Base-by-base conservation (phyloP, 1,139 yeast species). In the Suhomyces panamericanus region DNA sequence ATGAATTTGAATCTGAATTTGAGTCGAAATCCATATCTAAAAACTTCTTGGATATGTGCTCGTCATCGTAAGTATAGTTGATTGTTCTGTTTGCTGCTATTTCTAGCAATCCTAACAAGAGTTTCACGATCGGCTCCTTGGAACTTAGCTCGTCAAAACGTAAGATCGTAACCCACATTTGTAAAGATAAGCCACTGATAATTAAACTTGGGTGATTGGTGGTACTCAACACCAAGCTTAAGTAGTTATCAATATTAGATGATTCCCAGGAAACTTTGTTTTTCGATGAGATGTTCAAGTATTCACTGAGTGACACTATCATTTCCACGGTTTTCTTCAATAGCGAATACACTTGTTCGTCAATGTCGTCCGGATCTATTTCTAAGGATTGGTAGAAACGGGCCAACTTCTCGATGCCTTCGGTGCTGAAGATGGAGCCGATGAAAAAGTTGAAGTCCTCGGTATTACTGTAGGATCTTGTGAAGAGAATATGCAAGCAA, bases 131-230 rank as follows among this genome's bases (percentile, higher is more conserved):
- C 35, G 81, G 79, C 31, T 61, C 65, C 46, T 71, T 74, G 20
- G 78, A 70, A 49, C 81, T 73, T 40, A 87, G 73, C 48, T 85
- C 91, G 54, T 90, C 96, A 46, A 83, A 81, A 56, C 99, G 77
- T 42, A 93, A 69, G 51, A 93, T 82, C 1, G 95, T 82, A 47
- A 96, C 91, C 99, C 99, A 95, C 71, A 93, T 87, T 60, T 91
- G 96, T 46, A 93, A 69, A 0, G 97, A 87, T 31, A 91, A 75
- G 0, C 97, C 97, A 43, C 96, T 86, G 3, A 93, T 83, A n/a
- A 93, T 86, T 48, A 93, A 73, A 56, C 96, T 87, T 30, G 90
- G 87, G 59, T 90, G 95, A 56, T 75, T 78, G 0, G 96, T 87
- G 1, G 97, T 89, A 38, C 81, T 78, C 38, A 93, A 70, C 4